A percentile compares a stretch with the other conserved stretches of the same genome.
Conservation (phyloP, 345 rosid genomes). For the Arabidopsis suecica region DNA sequence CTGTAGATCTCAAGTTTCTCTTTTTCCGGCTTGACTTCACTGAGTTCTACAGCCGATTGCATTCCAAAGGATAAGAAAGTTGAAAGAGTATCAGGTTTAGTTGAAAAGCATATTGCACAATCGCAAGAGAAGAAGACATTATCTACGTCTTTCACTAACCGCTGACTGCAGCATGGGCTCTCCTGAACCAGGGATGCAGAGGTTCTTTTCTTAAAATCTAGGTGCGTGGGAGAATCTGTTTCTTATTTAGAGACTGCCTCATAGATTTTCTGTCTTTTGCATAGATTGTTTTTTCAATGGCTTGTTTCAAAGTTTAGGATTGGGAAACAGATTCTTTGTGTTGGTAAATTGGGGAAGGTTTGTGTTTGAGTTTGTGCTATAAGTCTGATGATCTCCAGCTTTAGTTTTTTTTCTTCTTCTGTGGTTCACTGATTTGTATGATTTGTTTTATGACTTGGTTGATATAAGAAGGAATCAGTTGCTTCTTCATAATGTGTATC, state of each 20-base stretch:
- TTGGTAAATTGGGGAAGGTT: slow-evolving; percentile 37
- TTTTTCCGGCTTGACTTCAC: slow-evolving; percentile 96
- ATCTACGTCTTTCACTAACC: slow-evolving; percentile 39
- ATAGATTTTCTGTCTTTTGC: slow-evolving; percentile 26
- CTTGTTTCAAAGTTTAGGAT: slow-evolving; percentile 31
- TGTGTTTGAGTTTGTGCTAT: slow-evolving; percentile 37
- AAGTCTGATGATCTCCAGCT: slow-evolving; percentile 29
- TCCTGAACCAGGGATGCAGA: slow-evolving; percentile 31
- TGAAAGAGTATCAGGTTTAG: slow-evolving; percentile 31
- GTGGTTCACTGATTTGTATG: slow-evolving; percentile 43
- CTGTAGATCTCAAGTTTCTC: slow-evolving; percentile 90
- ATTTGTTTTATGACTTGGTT: slow-evolving; percentile 36
- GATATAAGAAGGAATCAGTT: slow-evolving; percentile 36
- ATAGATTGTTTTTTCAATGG: slow-evolving; percentile 37
- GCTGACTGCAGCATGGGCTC: slow-evolving; percentile 38
- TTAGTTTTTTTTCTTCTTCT: slow-evolving; percentile 23
- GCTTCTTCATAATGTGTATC: slow-evolving; percentile 32
- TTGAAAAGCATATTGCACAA: slow-evolving; percentile 36
- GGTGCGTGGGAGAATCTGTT: slow-evolving; percentile 36
- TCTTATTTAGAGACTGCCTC: slow-evolving; percentile 28
- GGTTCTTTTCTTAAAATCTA: slow-evolving; percentile 30
- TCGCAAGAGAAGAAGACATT: slow-evolving; percentile 37
- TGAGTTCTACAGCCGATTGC: slow-evolving; percentile 79
- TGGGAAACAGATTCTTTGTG: slow-evolving; percentile 37
- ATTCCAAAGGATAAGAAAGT: slow-evolving; percentile 51